These are phyloP conservation scores for Arabidopsis thaliana DNA, from an alignment of 345 rosid genomes.

Conservation along the genomic window TAIR10.1 NC_003075.7:14656001-14656500, in stretches of 20 bases:
- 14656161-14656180: conserved; percentile 10
- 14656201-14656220: conserved; percentile 41
- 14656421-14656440: background rate
- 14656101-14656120: background rate
- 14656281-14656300: conserved; percentile 38
- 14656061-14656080: background rate
- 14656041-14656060: background rate
- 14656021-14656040: background rate
- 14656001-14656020: background rate
- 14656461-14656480: background rate
- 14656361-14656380: background rate
- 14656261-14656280: conserved; percentile 38
- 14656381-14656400: background rate
- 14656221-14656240: conserved; percentile 32
- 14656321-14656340: background rate
- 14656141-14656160: background rate
- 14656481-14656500: background rate
- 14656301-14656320: conserved; percentile 31
- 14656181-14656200: conserved; percentile 37
- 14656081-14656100: conserved; percentile 3
- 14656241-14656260: conserved; percentile 23
- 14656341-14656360: background rate
- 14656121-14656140: conserved; percentile 10
- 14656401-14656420: background rate
- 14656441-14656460: background rate